These are phyloP conservation scores for Capsella rubella DNA, from an alignment of 441 rosid species.

Conservation along the genomic window DNA sequence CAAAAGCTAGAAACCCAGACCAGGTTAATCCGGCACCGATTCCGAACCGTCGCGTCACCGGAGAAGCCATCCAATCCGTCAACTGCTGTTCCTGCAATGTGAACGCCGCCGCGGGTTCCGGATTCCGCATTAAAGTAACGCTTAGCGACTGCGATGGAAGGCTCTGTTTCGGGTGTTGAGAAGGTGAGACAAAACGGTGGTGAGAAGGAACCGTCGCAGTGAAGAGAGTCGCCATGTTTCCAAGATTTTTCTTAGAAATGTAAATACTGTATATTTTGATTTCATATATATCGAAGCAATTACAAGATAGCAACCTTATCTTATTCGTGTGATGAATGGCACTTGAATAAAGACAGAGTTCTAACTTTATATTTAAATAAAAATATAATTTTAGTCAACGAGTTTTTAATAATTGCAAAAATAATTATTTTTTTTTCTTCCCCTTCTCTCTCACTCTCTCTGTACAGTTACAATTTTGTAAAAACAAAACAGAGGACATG, in stretches of 20 bases:
- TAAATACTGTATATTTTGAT: too few species aligned
- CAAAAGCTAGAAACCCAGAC: conserved; percentile 72
- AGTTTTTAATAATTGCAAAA: not conserved
- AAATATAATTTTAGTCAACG: not conserved
- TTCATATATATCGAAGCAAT: not conserved
- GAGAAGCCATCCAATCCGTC: conserved; percentile 78
- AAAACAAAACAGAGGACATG: conserved; percentile 35
- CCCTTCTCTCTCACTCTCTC: not conserved
- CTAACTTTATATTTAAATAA: too few species aligned
- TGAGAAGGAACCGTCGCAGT: conserved; percentile 56
- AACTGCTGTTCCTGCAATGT: conserved; percentile 28
- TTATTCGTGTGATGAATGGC: conserved; percentile 34
- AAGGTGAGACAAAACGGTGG: conserved; percentile 49
- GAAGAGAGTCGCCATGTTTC: conserved; percentile 45
- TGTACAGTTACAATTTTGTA: conserved; percentile 39
- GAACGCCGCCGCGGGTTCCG: not conserved
- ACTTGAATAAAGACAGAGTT: not conserved
- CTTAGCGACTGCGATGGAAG: conserved; percentile 19
- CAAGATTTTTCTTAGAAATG: not conserved
- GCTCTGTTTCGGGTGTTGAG: conserved; percentile 38
- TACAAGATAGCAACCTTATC: conserved; percentile 32
- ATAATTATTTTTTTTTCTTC: not conserved
- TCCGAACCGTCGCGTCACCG: conserved; percentile 84
- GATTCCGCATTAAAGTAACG: conserved; percentile 19
- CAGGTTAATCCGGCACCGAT: conserved; percentile 84